Evolutionary conservation across 2,329 filamentous ascomycete species (phyloP), one percentile per base, ranked within the genome.

Genomic region (Calonectria fujianensis): DNA sequence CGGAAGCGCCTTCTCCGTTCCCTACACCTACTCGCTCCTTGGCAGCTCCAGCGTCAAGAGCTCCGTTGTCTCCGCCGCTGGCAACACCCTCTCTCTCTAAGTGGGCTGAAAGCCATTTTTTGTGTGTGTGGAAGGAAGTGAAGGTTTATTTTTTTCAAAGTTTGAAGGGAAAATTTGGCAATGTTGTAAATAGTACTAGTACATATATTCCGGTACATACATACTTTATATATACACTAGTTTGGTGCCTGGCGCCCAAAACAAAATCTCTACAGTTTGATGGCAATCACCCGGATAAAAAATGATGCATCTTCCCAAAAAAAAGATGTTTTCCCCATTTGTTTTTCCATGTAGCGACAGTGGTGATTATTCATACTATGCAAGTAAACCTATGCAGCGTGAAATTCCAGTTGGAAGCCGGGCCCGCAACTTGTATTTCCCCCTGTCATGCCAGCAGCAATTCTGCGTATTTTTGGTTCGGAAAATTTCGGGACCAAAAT

Each of bases 1-100:
- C 64, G 89, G 70, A 18, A 73, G 89, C 32, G 89, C 87, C 20
- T 84, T 91, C 61, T 88, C 83, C 1, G 91, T 93, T 80, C 80
- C 82, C 52, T 92, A 92, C 84, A 84, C 83, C 41, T 84, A 89
- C 81, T 74, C 91, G 59, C 90, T 89, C 3, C 86, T 87, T 3
- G 83, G 75, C 32, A 87, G 84, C 61, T 87, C 90, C 68, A 86
- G 87, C 82, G 83, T 79, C 50, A 82, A 85, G 32, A 63, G 70
- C 48, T 16, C 70, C 20, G 86, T 91, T 64, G 78, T 79, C 14
- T 80, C 81, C 63, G 82, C 74, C 54, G 86, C 86, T 48, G 86
- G 86, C 45, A 82, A 85, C 80, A 87, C 82, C 20, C 81, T 87
- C 14, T 78, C 70, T 57, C 79, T 85, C 69, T 85, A 84, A 82